A percentile compares a stretch with the other conserved stretches of the same genome.
phyloP scores from a whole-genome alignment of 148 eudicot genomes.

The Camellia granthamiana region DNA sequence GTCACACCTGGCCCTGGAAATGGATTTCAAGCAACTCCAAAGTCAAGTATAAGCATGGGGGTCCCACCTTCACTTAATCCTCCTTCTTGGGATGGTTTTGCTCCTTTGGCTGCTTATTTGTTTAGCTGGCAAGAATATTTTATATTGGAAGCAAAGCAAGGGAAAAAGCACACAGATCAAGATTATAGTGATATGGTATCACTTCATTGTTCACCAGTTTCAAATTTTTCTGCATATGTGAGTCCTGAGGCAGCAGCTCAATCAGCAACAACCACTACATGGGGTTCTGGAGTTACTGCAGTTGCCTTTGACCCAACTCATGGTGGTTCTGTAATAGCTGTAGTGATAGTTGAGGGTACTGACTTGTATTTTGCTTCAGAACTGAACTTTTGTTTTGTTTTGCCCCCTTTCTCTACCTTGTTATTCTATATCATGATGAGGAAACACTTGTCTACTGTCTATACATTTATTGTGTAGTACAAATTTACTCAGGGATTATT shows the following conservation, averaged over 20 bases:
- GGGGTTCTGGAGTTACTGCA: slow-evolving; percentile 99
- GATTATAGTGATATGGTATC: slow-evolving; percentile 66
- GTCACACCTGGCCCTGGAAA: slow-evolving; percentile 96
- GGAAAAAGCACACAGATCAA: slow-evolving; percentile 64
- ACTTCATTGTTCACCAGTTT: slow-evolving; percentile 94
- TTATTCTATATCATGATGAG: background rate
- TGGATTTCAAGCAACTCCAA: slow-evolving; percentile 89
- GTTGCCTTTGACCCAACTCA: slow-evolving; percentile 98
- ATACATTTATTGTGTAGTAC: background rate
- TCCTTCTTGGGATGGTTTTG: slow-evolving; percentile 90
- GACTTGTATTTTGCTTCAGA: slow-evolving; percentile 1
- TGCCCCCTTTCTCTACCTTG: background rate
- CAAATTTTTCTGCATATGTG: slow-evolving; percentile 97
- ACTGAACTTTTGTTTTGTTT: slow-evolving; percentile 1
- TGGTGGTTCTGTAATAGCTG: slow-evolving; percentile 96
- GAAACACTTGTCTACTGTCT: slow-evolving; percentile 9
- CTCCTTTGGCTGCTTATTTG: slow-evolving; percentile 91
- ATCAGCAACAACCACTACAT: slow-evolving; percentile 92
- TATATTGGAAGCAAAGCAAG: slow-evolving; percentile 75
- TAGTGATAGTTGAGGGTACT: slow-evolving; percentile 96
- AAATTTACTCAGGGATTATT: too few relatives aligned
- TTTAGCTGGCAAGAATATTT: slow-evolving; percentile 91
- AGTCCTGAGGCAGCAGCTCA: slow-evolving; percentile 97
- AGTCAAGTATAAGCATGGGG: slow-evolving; percentile 47
- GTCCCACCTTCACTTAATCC: slow-evolving; percentile 84